Base-by-base conservation (phyloP, 768 basidiomycete species). In the Podaxis pistillaris region DNA sequence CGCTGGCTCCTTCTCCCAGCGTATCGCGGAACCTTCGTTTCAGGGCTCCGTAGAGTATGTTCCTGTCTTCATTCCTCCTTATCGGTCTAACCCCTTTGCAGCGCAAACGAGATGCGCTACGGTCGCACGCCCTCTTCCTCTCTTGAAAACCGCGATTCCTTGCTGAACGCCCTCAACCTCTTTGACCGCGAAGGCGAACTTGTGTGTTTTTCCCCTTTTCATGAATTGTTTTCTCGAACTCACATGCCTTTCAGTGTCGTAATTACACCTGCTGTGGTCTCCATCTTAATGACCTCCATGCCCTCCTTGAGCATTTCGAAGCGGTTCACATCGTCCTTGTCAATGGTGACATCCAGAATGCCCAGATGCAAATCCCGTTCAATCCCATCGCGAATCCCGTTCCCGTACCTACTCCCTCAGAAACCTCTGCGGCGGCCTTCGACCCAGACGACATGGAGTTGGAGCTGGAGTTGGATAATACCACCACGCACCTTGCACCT, bases 211-310 rank as follows among this genome's bases (percentile, higher is more conserved):
- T 12, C 38, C 52, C n/a, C 54, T 26, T 56, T 54, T 56, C 36
- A 24, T 9, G 33, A 33, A 55, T 60, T 22, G 37, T 19, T 9
- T 26, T 50, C 17, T 52, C 40, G 26, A 51, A 41, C 58, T 64
- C 54, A 38, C 26, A 56, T 24, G n/a, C 57, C 38, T 38, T 30
- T 3, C 62, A 90, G 86, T 93, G 91, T 73, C 87, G 89, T 66
- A 89, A 96, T 72, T 97, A 94, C 77, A 87, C 87, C 1, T 97
- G 95, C 75, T 97, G 94, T 71, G 94, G 93, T 9, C 76, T 90
- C 56, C 83, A 88, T 65, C 82, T 93, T 17, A 74, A 72, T 55
- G 77, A 78, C 63, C 72, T 79, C 28, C 76, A 78, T 64, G 77
- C 92, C 2, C 86, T 96, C 11, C 83, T 96, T 2, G 93, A 96